These are phyloP conservation scores for Globisporangium viniferum DNA, from an alignment of 352 stramenopile species.

Conservation along the genomic window DNA sequence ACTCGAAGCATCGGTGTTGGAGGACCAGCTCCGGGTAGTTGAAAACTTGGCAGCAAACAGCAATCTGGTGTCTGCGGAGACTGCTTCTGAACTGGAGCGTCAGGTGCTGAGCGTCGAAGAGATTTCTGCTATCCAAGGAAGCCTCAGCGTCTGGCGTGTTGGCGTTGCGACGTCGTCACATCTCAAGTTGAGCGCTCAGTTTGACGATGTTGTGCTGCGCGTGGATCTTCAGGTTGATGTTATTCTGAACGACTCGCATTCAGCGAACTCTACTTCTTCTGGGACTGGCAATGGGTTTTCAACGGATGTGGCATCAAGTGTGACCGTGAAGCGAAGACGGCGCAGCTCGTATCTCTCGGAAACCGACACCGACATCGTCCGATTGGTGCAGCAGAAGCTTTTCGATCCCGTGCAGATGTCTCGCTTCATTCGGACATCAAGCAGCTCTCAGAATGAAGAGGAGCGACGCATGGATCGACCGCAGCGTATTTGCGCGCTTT, in stretches of 20 bases:
- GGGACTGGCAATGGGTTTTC: slow-evolving; percentile 14
- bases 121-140: slow-evolving; percentile 51
- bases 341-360: slow-evolving; percentile 30
- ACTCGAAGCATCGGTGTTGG: slow-evolving; percentile 62
- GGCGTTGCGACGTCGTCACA: slow-evolving; percentile 39
- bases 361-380: slow-evolving; percentile 40
- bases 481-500: slow-evolving; percentile 29
- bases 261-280: neutral
- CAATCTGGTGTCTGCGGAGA: slow-evolving; percentile 15
- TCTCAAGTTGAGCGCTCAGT: slow-evolving; percentile 39
- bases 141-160: slow-evolving; percentile 47
- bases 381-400: slow-evolving; percentile 48
- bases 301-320: slow-evolving; percentile 19
- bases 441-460: slow-evolving; percentile 21
- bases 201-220: slow-evolving; percentile 49
- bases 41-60: slow-evolving; percentile 31
- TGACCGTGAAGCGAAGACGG: slow-evolving; percentile 22
- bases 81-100: slow-evolving; percentile 36
- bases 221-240: slow-evolving; percentile 43
- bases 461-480: slow-evolving; percentile 18
- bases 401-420: slow-evolving; percentile 38
- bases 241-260: slow-evolving; percentile 15
- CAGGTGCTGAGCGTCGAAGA: slow-evolving; percentile 50
- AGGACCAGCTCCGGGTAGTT: slow-evolving; percentile 58
- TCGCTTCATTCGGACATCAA: slow-evolving; percentile 17